phyloP scores from a whole-genome alignment of 2,329 filamentous ascomycete genomes.

The Talaromyces sp. region DNA sequence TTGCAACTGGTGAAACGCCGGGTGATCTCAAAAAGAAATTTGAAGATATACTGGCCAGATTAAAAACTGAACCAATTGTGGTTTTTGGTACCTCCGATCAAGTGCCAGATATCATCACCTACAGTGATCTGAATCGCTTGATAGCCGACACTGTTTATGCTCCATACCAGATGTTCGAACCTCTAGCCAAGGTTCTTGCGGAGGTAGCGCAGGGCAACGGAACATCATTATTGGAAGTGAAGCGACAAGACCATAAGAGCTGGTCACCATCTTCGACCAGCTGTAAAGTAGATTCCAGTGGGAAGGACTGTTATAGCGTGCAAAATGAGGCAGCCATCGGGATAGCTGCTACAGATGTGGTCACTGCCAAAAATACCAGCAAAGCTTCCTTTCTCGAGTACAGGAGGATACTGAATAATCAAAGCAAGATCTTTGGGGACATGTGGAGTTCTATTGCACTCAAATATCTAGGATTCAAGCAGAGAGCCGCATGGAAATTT shows the following conservation, averaged over 20 bases:
- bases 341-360: conserved; percentile 8
- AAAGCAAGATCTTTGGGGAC: conserved; percentile 14
- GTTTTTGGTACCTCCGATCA: conserved; percentile 11
- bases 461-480: conserved; percentile 10
- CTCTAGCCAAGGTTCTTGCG: conserved; percentile 4
- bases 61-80: conserved; percentile 11
- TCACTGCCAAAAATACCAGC: neutral
- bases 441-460: neutral
- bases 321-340: neutral
- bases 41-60: conserved; percentile 15
- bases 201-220: conserved; percentile 1
- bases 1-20: conserved; percentile 6
- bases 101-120: conserved; percentile 13
- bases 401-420: neutral
- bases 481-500: conserved; percentile 10
- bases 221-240: neutral
- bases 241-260: neutral
- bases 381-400: conserved; percentile 6
- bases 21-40: conserved; percentile 11
- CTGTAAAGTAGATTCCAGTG: neutral
- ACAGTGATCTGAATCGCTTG: conserved; percentile 6
- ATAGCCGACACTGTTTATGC: conserved; percentile 12
- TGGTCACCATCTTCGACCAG: neutral
- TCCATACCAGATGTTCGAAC: neutral
- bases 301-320: neutral